A percentile compares a stretch with the other conserved stretches of the same genome.
Evolutionary conservation across 176 grass and related monocot genomes (phyloP).

Genomic region (Sorghum bicolor): Sorghum_bicolor_NCBIv3 NC_012875.2:45705501-45706000

Average conservation of each 20-base stretch:
- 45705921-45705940: constrained; percentile 41
- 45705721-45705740: not conserved
- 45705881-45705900: not conserved
- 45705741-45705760: not conserved
- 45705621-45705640: not conserved
- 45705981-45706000: not conserved
- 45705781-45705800: not conserved
- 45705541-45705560: too few species aligned
- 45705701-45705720: not conserved
- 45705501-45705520: too few species aligned
- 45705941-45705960: constrained; percentile 19
- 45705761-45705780: not conserved
- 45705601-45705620: too few species aligned
- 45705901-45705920: constrained; percentile 49
- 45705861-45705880: not conserved
- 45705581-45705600: too few species aligned
- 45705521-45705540: not conserved
- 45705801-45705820: not conserved
- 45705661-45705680: not conserved
- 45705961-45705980: not conserved
- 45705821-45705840: not conserved
- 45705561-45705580: not conserved
- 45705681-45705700: not conserved
- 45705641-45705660: not conserved
- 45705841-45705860: not conserved